Base-by-base conservation (phyloP, 108 stramenopile genomes). In the Cyclostephanos invisitatus region DNA sequence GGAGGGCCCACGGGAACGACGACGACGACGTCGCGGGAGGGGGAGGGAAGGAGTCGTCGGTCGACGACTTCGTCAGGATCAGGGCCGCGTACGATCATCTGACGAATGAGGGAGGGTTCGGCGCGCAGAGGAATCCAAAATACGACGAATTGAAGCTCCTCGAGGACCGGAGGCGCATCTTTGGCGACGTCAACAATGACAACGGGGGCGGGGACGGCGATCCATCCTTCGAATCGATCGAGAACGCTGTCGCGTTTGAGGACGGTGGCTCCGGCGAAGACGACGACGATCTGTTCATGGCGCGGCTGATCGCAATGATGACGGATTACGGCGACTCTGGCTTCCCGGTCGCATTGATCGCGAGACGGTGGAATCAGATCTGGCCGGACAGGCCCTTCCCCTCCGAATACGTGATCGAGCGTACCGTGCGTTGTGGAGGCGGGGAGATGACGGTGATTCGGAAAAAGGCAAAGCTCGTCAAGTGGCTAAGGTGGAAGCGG, bases 331-430 rank as follows among this genome's bases (percentile, higher is more conserved):
- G 93, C 20, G 79, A 87, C 40, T 67, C 86, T 46, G 93, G 93
- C 0, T 71, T 94, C 49, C 83, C 88, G 62, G 61, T 90, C 6
- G 73, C 78, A 32, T 77, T 89, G 47, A 68, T 94, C 24, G 74
- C 78, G 55, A 73, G 85, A 44, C 81, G 87, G 73, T 94, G 93
- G 93, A 84, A 87, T 35, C 90, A 94, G 69, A 84, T 94, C n/a
- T 94, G 93, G 93, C 93, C 93, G 9, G 76, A 89, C 62, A 57
- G 67, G 17, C 87, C 87, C n/a, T 91, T 91, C 67, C 92, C 92
- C 54, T 21, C 59, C 11, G 76, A 82, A 15, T 82, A 78, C 56
- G 21, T 82, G 37, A 78, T 74, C 20, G 65, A 78, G 44, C 72
- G 70, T 18, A 54, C 59, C 14, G 67, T 70, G 8, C 69, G 58